These are phyloP conservation scores for Lodderomyces parapsilosis DNA, from an alignment of 1,139 yeast species.

Conservation along the genomic window DNA sequence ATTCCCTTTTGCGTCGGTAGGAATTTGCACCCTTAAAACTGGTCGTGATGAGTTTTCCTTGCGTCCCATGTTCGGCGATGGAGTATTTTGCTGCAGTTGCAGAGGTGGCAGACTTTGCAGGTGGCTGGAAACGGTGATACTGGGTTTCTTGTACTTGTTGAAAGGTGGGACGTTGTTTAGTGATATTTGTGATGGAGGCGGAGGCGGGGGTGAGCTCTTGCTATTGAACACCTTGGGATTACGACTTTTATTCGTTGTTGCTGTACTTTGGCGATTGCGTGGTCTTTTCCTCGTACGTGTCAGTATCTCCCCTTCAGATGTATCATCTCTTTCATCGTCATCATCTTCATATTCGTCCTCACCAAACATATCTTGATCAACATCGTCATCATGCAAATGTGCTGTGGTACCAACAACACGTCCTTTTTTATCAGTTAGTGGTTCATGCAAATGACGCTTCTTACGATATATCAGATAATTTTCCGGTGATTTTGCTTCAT, in stretches of 20 bases:
- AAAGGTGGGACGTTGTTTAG: constrained; percentile 31
- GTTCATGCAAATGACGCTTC: constrained; percentile 25
- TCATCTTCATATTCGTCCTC: constrained; percentile 20
- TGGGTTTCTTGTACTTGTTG: constrained; percentile 13
- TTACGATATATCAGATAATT: constrained; percentile 52
- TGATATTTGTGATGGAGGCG: constrained; percentile 29
- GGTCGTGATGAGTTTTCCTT: constrained; percentile 30
- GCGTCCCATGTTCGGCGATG: constrained; percentile 3
- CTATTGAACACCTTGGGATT: constrained; percentile 14
- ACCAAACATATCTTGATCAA: constrained; percentile 14
- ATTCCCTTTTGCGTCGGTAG: constrained; percentile 35
- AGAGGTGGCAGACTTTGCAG: constrained; percentile 1
- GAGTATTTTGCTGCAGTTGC: not conserved
- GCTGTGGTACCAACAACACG: constrained; percentile 11
- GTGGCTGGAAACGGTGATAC: not conserved
- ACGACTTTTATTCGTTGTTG: not conserved
- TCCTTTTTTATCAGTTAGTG: constrained; percentile 15
- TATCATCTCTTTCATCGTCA: constrained; percentile 28
- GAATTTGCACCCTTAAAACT: constrained; percentile 51
- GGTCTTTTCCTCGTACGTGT: not conserved
- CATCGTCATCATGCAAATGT: constrained; percentile 7
- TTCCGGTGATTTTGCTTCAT: constrained; percentile 61
- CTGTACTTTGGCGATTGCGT: constrained; percentile 23
- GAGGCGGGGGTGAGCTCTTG: constrained; percentile 15
- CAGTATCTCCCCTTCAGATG: constrained; percentile 19